Base-by-base conservation (phyloP, 2,329 filamentous ascomycete genomes). In the Cercospora sesami region DNA sequence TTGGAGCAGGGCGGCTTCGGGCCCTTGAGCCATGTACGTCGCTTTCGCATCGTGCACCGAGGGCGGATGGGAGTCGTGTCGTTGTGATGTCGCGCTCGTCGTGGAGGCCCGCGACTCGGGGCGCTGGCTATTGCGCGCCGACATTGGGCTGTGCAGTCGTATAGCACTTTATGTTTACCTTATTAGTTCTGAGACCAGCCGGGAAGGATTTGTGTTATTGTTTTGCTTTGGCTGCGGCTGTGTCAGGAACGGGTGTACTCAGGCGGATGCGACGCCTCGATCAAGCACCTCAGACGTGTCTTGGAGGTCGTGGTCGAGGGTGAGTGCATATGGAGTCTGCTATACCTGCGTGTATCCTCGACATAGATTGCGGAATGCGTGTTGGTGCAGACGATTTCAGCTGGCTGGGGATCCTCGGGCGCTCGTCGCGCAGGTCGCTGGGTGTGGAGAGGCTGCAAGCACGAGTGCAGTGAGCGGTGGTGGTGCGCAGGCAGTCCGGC, bases 91-190 rank as follows among this genome's bases (percentile, higher is more conserved):
- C 18, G 74, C 76, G 71, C 76, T 78, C 21, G 75, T 77, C 7
- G 76, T 78, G 3, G 76, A 78, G 31, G 77, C 77, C 70, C 77
- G 71, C 23, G 75, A 77, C 28, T 75, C 72, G 23, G 77, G 77
- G 64, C 72, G 69, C 63, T 73, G 72, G 65, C 75, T 72, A 60
- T 73, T 74, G 21, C 71, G 75, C 61, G 72, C 73, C 42, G 76
- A 76, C 66, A 75, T 73, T 68, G 72, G 65, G 60, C 69, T 62
- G 60, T 62, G 60, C 48, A 73, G 67, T 61, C 69, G 72, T 68
- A 70, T 64, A 42, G 45, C 31, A 14, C 39, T n/a, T 45, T 53
- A 28, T 59, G 31, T 59, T 23, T 64, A 57, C 69, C 63, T 30
- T 61, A 42, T 64, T 53, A 58, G 60, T 36, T 55, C 30, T 61